These are phyloP conservation scores for Ziziphus jujuba DNA, from an alignment of 306 rosid species.

Conservation along the genomic window DNA sequence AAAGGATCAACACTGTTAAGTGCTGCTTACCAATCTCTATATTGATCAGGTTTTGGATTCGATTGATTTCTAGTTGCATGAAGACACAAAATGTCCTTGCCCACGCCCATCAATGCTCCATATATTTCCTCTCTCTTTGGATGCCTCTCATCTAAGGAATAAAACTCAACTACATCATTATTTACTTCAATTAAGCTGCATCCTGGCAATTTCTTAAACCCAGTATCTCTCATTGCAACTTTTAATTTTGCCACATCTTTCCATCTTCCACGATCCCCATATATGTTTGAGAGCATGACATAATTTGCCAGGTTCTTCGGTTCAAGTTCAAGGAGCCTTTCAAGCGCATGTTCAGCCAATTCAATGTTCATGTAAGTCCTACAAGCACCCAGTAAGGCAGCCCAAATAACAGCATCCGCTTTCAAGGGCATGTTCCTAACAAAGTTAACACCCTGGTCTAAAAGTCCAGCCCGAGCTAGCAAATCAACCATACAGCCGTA, in stretches of 20 bases:
- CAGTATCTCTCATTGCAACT: slow-evolving; percentile 69
- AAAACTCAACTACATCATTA: slow-evolving; percentile 35
- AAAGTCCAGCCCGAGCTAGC: slow-evolving; percentile 56
- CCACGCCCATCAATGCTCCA: slow-evolving; percentile 33
- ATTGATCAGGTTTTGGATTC: no score
- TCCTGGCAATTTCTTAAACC: slow-evolving; percentile 42
- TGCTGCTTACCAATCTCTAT: no score
- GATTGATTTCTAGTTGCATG: background rate
- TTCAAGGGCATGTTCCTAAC: slow-evolving; percentile 65
- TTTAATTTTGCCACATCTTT: slow-evolving; percentile 71
- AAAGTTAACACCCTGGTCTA: slow-evolving; percentile 56
- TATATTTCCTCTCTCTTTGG: slow-evolving; percentile 37
- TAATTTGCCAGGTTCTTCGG: slow-evolving; percentile 76
- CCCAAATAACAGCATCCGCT: slow-evolving; percentile 61
- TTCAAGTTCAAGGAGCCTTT: slow-evolving; percentile 62
- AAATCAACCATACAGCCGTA: slow-evolving; percentile 63
- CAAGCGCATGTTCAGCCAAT: slow-evolving; percentile 56
- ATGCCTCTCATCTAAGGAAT: slow-evolving; percentile 44
- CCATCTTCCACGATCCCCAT: slow-evolving; percentile 76
- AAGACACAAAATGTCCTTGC: slow-evolving; percentile 30
- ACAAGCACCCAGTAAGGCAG: slow-evolving; percentile 52
- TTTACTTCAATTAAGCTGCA: slow-evolving; percentile 48
- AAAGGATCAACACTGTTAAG: no score
- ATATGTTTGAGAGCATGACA: slow-evolving; percentile 73
- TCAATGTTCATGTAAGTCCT: slow-evolving; percentile 40